Percentiles rank a stretch among this genome's conserved stretches.
phyloP scores from a whole-genome alignment of 306 rosid species.

The cucumber (Cucumis sativus) region Cucumber_9930_V3 NC_026657.2:29321001-29321500 shows the following conservation, averaged over 20 bases:
- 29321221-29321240: too few relatives aligned
- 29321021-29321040: too few relatives aligned
- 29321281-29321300: conserved; percentile 2
- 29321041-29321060: too few relatives aligned
- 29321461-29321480: not conserved
- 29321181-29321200: too few relatives aligned
- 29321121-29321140: too few relatives aligned
- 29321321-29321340: not conserved
- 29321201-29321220: too few relatives aligned
- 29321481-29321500: not conserved
- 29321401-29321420: not conserved
- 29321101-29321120: too few relatives aligned
- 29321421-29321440: conserved; percentile 20
- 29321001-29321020: not conserved
- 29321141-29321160: too few relatives aligned
- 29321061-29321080: too few relatives aligned
- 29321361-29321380: not conserved
- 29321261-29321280: not conserved
- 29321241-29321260: too few relatives aligned
- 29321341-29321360: not conserved
- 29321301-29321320: not conserved
- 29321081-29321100: too few relatives aligned
- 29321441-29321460: conserved; percentile 14
- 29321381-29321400: conserved; percentile 1
- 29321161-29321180: not conserved